Conservation (phyloP, 1,284 basidiomycete genomes). For the Trichosporon sp. region DNA sequence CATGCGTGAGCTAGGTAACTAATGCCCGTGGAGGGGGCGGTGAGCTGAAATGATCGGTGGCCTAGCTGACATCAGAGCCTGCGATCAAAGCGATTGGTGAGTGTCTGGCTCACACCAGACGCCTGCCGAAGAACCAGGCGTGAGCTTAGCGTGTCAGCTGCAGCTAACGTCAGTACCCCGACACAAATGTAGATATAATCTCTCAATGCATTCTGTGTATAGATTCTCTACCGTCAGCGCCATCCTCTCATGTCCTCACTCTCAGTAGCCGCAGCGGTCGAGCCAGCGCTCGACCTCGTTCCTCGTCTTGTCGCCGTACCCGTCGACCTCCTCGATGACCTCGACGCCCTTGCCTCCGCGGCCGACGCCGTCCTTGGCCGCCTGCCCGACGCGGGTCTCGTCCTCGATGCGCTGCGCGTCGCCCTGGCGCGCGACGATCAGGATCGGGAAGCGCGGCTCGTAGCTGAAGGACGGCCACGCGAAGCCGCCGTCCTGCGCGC, state of each 20-base stretch:
- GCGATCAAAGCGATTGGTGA: neutral
- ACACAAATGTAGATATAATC: neutral
- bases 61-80: neutral
- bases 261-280: constrained; percentile 44
- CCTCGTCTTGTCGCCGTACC: constrained; percentile 33
- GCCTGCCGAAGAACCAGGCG: no score
- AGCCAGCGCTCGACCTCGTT: constrained; percentile 49
- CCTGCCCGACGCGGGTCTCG: constrained; percentile 22
- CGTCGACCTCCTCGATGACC: constrained; percentile 29
- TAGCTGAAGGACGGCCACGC: constrained; percentile 57
- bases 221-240: neutral
- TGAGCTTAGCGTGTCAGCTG: no score
- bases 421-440: constrained; percentile 39
- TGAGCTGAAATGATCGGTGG: no score
- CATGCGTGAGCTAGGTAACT: neutral
- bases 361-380: constrained; percentile 27
- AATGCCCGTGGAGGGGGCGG: no score
- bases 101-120: no score
- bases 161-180: neutral
- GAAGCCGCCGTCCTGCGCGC: constrained; percentile 11
- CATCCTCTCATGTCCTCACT: neutral
- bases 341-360: constrained; percentile 44
- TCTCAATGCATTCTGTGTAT: neutral
- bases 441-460: constrained; percentile 63
- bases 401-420: constrained; percentile 7